Percentiles rank a stretch among this genome's conserved stretches.
Conservation (phyloP, 2,329 filamentous ascomycete genomes). For the Cytospora schulzeri region DNA sequence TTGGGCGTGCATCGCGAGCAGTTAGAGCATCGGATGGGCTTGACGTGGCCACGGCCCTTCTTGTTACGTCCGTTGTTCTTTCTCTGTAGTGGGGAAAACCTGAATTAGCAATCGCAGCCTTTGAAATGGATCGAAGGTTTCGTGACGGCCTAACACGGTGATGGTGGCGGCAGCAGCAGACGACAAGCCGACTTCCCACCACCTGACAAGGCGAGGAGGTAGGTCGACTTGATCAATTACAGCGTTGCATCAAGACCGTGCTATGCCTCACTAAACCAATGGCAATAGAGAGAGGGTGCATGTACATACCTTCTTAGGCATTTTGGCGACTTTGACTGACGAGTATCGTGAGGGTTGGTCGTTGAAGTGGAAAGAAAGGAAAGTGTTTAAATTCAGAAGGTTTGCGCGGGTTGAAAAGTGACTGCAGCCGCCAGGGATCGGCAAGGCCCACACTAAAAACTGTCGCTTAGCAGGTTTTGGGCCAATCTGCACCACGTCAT, state of each 20-base stretch:
- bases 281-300: neutral
- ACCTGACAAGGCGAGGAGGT: neutral
- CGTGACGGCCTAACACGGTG: neutral
- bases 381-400: slow-evolving; percentile 15
- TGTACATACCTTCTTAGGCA: slow-evolving; percentile 67
- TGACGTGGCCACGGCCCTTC: slow-evolving; percentile 99
- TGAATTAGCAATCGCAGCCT: slow-evolving; percentile 7
- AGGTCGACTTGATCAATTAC: neutral
- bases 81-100: slow-evolving; percentile 30
- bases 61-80: slow-evolving; percentile 88
- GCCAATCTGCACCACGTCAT: accelerated
- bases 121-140: neutral
- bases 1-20: slow-evolving; percentile 88
- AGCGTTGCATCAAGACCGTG: neutral
- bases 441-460: slow-evolving; percentile 7
- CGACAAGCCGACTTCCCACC: neutral
- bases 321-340: slow-evolving; percentile 55
- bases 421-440: neutral
- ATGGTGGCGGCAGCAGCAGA: neutral
- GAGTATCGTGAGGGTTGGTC: slow-evolving; percentile 38
- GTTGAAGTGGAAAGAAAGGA: slow-evolving; percentile 4
- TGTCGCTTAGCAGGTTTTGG: neutral
- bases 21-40: slow-evolving; percentile 86
- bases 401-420: slow-evolving; percentile 1
- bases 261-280: neutral